Evolutionary conservation across 768 basidiomycete genomes (phyloP).

Genomic region (Russula compacta): DNA sequence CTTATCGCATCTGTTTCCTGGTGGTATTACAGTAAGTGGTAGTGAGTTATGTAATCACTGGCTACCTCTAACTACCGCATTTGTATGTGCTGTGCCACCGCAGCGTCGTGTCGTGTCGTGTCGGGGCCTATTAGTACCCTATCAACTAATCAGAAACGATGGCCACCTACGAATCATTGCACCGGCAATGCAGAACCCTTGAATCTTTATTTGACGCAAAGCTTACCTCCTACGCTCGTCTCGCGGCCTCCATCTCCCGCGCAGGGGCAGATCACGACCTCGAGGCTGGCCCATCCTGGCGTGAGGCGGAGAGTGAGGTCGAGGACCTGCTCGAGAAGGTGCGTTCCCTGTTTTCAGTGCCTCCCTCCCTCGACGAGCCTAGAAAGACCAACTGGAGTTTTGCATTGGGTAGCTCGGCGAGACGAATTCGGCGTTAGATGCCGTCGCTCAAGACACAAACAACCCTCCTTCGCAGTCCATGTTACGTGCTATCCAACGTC

Average conservation of each 20-base stretch:
- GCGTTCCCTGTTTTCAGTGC: slow-evolving; percentile 16
- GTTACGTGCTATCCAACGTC: slow-evolving; percentile 82
- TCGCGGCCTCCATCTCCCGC: slow-evolving; percentile 59
- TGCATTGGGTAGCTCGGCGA: slow-evolving; percentile 59
- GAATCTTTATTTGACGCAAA: slow-evolving; percentile 90
- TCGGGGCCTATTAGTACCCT: too few relatives aligned
- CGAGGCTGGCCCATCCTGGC: slow-evolving; percentile 64
- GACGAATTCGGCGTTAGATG: slow-evolving; percentile 71
- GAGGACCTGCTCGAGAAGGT: slow-evolving; percentile 85
- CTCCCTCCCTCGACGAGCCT: not conserved
- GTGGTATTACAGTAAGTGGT: not conserved
- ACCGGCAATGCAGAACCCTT: slow-evolving; percentile 86
- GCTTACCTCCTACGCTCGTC: slow-evolving; percentile 81
- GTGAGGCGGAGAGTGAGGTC: slow-evolving; percentile 77
- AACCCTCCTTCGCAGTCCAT: slow-evolving; percentile 71
- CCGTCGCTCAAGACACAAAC: slow-evolving; percentile 57
- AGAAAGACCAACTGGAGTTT: slow-evolving; percentile 11
- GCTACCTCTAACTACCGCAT: not conserved
- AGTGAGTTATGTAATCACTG: not conserved
- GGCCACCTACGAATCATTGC: slow-evolving; percentile 80
- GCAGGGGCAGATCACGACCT: slow-evolving; percentile 38
- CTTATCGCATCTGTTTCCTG: too few relatives aligned
- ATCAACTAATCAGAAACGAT: slow-evolving; percentile 29
- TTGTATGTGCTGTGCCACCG: not conserved
- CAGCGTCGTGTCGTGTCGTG: not conserved